Evolutionary conservation across 805 yeast genomes (phyloP).

Genomic region (Pichia ethanolica): DNA sequence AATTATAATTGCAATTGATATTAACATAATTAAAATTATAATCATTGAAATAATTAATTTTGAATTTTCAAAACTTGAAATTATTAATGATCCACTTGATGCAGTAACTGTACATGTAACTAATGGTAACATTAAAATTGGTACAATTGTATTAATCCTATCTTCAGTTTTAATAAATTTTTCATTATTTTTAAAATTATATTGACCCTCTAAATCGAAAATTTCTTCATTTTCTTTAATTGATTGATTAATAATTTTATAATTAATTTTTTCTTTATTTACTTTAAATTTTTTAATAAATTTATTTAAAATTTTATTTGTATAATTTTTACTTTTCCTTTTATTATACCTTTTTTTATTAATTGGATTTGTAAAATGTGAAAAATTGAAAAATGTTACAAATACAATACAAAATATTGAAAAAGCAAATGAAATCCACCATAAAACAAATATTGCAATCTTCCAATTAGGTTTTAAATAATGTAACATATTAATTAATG

Average conservation of each 20-base stretch:
- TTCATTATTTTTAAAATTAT: constrained; percentile 19
- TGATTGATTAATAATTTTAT: background rate
- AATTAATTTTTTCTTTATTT: background rate
- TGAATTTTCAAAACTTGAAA: constrained; percentile 25
- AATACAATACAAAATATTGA: constrained; percentile 57
- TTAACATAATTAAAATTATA: constrained; percentile 47
- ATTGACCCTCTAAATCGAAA: constrained; percentile 9
- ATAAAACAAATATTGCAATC: constrained; percentile 49
- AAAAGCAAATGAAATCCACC: constrained; percentile 62
- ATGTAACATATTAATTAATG: constrained; percentile 53
- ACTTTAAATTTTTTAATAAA: background rate
- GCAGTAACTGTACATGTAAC: constrained; percentile 74
- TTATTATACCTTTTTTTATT: background rate
- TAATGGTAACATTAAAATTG: constrained; percentile 63
- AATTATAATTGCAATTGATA: constrained; percentile 54
- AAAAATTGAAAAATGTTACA: constrained; percentile 44
- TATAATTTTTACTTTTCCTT: no score
- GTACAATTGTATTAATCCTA: constrained; percentile 37
- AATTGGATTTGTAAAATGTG: constrained; percentile 4
- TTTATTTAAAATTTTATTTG: background rate
- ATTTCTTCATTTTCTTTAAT: background rate
- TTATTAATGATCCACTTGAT: constrained; percentile 58
- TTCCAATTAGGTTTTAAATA: constrained; percentile 35
- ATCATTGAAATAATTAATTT: constrained; percentile 37
- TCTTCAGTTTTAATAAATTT: constrained; percentile 9